Evolutionary conservation across 768 basidiomycete species (phyloP).

Genomic region (Boletus eberwhitei): DNA sequence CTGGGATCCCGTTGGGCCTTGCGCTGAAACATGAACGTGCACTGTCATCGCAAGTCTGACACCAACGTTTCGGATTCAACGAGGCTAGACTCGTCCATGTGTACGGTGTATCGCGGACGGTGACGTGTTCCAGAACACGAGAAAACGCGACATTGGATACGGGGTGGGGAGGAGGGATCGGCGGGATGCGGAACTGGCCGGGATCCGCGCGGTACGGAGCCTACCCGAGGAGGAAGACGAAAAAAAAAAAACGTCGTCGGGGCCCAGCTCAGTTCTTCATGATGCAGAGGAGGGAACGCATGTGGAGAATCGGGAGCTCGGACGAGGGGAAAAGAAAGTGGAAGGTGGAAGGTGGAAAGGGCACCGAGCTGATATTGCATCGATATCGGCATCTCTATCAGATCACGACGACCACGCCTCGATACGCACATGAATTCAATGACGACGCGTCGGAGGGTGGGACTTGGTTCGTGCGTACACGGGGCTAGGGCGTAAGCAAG

Average conservation of each 20-base stretch:
- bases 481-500: not conserved
- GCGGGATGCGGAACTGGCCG: not conserved
- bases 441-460: not conserved
- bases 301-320: too few species aligned
- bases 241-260: not conserved
- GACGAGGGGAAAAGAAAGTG: too few species aligned
- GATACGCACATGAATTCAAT: not conserved
- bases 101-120: not conserved
- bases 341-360: not conserved
- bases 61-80: not conserved
- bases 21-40: not conserved
- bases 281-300: too few species aligned
- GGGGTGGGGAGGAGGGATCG: not conserved
- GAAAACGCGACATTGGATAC: not conserved
- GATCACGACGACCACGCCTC: not conserved
- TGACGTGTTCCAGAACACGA: not conserved
- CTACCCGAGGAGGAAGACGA: not conserved
- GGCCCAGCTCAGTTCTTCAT: not conserved
- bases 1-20: not conserved
- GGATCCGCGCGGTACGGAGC: not conserved
- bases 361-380: not conserved
- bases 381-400: not conserved
- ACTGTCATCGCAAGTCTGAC: not conserved
- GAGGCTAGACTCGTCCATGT: not conserved
- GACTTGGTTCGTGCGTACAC: not conserved